These are phyloP conservation scores for Boeremia lycopersici DNA, from an alignment of 2,329 filamentous ascomycete species.

Conservation along the genomic window DNA sequence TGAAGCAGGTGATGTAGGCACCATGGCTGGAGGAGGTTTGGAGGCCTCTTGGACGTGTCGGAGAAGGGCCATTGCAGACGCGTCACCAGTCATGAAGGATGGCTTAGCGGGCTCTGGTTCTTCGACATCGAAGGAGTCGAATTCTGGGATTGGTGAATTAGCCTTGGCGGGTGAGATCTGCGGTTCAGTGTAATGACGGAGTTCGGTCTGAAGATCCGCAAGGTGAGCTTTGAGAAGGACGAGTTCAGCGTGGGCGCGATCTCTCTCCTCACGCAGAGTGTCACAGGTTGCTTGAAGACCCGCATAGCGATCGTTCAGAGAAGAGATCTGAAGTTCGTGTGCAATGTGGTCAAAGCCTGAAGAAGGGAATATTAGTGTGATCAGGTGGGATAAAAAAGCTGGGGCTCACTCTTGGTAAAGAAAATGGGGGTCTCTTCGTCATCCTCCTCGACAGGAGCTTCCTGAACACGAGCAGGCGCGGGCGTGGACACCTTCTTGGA, in stretches of 20 bases:
- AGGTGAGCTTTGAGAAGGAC: slow-evolving; percentile 14
- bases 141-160: slow-evolving; percentile 23
- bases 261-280: slow-evolving; percentile 13
- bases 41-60: slow-evolving; percentile 28
- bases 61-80: slow-evolving; percentile 30
- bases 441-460: slow-evolving; percentile 15
- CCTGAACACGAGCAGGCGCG: slow-evolving; percentile 1
- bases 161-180: slow-evolving; percentile 7
- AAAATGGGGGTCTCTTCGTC: slow-evolving; percentile 26
- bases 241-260: not conserved
- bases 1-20: not conserved
- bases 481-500: slow-evolving; percentile 10
- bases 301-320: not conserved
- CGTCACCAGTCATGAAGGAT: slow-evolving; percentile 22
- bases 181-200: not conserved
- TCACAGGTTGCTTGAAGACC: not conserved
- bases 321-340: not conserved
- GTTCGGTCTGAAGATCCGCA: not conserved
- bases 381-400: slow-evolving; percentile 9
- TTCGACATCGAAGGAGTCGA: slow-evolving; percentile 22
- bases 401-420: slow-evolving; percentile 28
- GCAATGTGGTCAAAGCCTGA: not conserved
- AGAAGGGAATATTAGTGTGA: not conserved
- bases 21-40: not conserved
- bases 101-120: slow-evolving; percentile 15